Evolutionary conservation across 345 rosid species (phyloP).

Genomic region (Geranium rotundifolium): DNA sequence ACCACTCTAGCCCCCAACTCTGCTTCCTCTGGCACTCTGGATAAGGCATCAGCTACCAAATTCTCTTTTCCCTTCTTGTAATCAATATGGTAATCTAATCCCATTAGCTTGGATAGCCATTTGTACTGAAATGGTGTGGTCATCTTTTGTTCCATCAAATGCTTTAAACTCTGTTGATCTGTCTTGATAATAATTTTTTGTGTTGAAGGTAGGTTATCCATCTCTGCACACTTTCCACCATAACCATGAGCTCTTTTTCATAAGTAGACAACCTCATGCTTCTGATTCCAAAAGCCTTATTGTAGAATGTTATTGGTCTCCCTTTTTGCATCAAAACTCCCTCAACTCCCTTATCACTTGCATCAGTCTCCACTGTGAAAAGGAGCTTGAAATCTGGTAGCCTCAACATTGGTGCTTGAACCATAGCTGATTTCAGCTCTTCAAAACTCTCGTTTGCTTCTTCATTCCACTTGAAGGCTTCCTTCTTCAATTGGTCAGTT

Average conservation of each 20-base stretch:
- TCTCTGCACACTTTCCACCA: too few species aligned
- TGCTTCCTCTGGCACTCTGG: not conserved
- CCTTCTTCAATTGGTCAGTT: not conserved
- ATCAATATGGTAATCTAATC: not conserved
- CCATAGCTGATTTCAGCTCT: not conserved
- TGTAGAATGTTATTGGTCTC: too few species aligned
- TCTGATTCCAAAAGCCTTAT: too few species aligned
- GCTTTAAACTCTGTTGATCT: slow-evolving; percentile 4
- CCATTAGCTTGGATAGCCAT: slow-evolving; percentile 6
- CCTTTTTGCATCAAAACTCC: too few species aligned
- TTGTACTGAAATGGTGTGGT: not conserved
- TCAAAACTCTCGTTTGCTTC: not conserved
- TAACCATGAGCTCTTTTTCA: not conserved
- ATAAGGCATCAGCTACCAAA: not conserved
- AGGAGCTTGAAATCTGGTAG: not conserved
- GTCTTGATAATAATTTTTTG: not conserved
- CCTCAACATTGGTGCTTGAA: not conserved
- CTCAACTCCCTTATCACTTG: too few species aligned
- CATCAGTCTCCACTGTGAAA: too few species aligned
- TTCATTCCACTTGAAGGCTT: not conserved
- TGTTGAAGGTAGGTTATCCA: too few species aligned
- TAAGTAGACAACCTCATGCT: too few species aligned
- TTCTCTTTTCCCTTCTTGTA: not conserved
- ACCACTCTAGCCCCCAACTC: not conserved
- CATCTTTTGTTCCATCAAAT: not conserved